A percentile compares a stretch with the other conserved stretches of the same genome.
These are phyloP conservation scores for Fusarium neocosmosporiellum DNA, from an alignment of 2,329 filamentous ascomycete species.

Conservation along the genomic window DNA sequence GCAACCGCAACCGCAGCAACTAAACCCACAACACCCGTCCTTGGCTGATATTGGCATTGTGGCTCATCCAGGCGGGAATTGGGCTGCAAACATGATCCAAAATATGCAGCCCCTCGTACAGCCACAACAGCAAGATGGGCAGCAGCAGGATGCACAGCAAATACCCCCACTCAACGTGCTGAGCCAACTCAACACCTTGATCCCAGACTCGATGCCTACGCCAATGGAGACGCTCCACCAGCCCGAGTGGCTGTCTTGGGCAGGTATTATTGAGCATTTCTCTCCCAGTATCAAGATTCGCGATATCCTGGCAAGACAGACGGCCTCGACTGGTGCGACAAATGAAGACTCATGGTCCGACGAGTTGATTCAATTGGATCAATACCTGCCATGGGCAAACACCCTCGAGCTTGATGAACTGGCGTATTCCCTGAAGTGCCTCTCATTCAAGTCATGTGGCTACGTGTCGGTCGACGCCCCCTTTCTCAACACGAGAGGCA, in stretches of 20 bases:
- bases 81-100: background rate
- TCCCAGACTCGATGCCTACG: background rate
- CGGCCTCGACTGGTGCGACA: background rate
- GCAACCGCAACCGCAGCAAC: background rate
- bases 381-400: constrained; percentile 38
- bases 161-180: constrained; percentile 2
- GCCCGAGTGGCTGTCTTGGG: constrained; percentile 53
- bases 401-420: constrained; percentile 42
- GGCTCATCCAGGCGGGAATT: background rate
- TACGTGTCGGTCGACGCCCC: constrained; percentile 61
- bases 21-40: background rate
- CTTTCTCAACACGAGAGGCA: constrained; percentile 51
- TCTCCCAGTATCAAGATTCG: constrained; percentile 51
- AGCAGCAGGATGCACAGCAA: background rate
- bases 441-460: constrained; percentile 71
- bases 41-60: background rate
- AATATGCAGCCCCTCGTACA: background rate
- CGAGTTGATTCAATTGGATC: constrained; percentile 12
- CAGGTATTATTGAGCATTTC: constrained; percentile 56
- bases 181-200: constrained; percentile 8
- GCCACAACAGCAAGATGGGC: constrained; percentile 6
- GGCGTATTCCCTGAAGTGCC: constrained; percentile 47
- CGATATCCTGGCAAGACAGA: constrained; percentile 29
- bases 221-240: constrained; percentile 33
- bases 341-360: constrained; percentile 10